Conservation (phyloP, 108 stramenopile species). For the Discostella pseudostelligera region DNA sequence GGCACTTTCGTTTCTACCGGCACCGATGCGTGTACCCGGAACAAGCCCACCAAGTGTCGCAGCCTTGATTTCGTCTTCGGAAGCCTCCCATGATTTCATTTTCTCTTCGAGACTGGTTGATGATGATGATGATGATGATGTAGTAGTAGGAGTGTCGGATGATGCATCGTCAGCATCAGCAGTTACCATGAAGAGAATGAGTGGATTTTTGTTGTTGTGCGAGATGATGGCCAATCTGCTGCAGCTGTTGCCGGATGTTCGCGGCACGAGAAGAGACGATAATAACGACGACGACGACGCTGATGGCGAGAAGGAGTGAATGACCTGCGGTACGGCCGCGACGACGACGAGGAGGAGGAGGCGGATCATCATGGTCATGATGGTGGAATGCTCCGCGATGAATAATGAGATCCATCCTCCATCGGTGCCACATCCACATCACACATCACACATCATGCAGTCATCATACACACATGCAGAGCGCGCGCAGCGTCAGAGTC, state of each 20-base stretch:
- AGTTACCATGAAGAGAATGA: neutral
- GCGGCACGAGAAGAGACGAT: no score
- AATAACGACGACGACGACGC: neutral
- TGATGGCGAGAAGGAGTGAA: neutral
- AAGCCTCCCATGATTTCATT: constrained; percentile 80
- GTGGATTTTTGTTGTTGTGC: no score
- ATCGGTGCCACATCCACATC: no score
- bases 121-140: constrained; percentile 2
- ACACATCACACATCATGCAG: no score
- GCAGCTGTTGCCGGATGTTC: neutral
- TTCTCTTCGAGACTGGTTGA: constrained; percentile 58
- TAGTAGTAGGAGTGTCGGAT: constrained; percentile 4
- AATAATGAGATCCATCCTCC: no score
- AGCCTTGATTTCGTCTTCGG: constrained; percentile 73
- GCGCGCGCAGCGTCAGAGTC: no score
- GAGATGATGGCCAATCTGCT: neutral
- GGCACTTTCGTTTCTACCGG: neutral
- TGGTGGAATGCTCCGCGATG: no score
- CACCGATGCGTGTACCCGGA: constrained; percentile 10
- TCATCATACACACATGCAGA: no score
- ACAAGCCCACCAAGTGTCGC: constrained; percentile 68
- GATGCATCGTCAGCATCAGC: constrained; percentile 3
- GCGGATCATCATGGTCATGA: no score
- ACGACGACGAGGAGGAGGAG: no score
- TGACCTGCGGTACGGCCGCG: no score